Evolutionary conservation across 2,329 filamentous ascomycete species (phyloP), one percentile per base, ranked within the genome.

Genomic region (Penicillium sp.): DNA sequence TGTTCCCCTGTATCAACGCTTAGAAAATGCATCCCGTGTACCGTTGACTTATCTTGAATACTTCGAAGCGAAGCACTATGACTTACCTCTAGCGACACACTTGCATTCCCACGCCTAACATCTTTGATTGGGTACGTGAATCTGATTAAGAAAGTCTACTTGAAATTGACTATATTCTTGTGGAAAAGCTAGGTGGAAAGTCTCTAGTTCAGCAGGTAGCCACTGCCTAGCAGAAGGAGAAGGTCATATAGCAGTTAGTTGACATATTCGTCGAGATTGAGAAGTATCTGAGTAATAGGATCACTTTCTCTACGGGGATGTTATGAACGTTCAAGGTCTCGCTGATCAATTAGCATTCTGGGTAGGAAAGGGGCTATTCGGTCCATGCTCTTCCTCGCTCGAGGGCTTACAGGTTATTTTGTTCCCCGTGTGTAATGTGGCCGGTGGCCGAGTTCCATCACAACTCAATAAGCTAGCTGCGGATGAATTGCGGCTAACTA

Each of bases 341-440:
- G 31, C 43, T 15, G 4, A 49, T 35, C 35, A 45, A 38, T 43
- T 42, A 10, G 43, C 27, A 1, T 59, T 56, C 43, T 42, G 12
- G n/a, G 6, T 36, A 23, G 47, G 27, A 44, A 48, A 43, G 6
- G 45, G 23, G 10, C 47, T 36, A 9, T 48, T 55, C 10, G 36
- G 53, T 17, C 53, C 43, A 15, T 59, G 56, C 53, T 47, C 43
- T 52, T 52, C 35, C 17, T 42, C 36, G 17, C 36, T 42, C 2
- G 9, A 43, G n/a, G 29, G 41, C 10, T 33, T 6, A 25, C 4
- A 44, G 31, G n/a, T 7, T n/a, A 51, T 53, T 49, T 1, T 41
- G 13, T 44, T 60, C 43, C 19, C 42, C 27, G 7, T 51, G 33
- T 17, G 55, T 58, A 27, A 58, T 55, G 25, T 49, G 36, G 57